Evolutionary conservation across 2,329 filamentous ascomycete genomes (phyloP), one percentile per base, ranked within the genome.

Genomic region (Colletotrichum neosansevieriae): DNA sequence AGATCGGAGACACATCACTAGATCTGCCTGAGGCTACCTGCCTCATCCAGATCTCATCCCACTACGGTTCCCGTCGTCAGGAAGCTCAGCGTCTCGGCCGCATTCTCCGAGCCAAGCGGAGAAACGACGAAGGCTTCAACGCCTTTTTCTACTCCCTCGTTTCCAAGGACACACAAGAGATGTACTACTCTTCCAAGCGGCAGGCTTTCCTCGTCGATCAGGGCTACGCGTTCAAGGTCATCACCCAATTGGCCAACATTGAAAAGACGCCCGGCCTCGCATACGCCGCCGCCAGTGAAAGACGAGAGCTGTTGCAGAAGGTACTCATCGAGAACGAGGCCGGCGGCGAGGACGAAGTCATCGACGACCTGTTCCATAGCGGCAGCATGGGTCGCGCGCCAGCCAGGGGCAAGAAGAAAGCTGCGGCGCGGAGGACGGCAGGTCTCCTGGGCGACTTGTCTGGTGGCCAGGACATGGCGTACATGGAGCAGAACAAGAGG

Each of bases 71-170:
- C 10, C 93, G 96, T 73, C 91, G 96, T 82, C 96, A 98, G 79
- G 96, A 99, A 82, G 96, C 96, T 0, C 96, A 98, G 78, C 90
- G 96, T 2, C 85, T 98, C 0, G 96, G 96, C 3, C 91, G 96
- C 58, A 98, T 99, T 74, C 88, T 99, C 3, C 89, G 96, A 80
- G 96, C 96, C 13, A 99, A 99, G 81, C 89, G 96, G 17, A 88
- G 96, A 77, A 98, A 98, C 74, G 96, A 99, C 74, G 96, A 98
- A 78, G 96, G 96, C 7, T 99, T 99, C 80, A 99, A 99, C 76
- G 96, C 96, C 0, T 99, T 98, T 80, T 99, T 99, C 83, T 99
- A 99, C 81, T 97, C 94, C 0, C 87, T 99, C 1, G 96, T 99
- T 3, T 97, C 93, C 6, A 98, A 98, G 78, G 96, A 99, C 77